phyloP scores from a whole-genome alignment of 192 early-diverging fungal genomes.

The Coemansia sp. region DNA sequence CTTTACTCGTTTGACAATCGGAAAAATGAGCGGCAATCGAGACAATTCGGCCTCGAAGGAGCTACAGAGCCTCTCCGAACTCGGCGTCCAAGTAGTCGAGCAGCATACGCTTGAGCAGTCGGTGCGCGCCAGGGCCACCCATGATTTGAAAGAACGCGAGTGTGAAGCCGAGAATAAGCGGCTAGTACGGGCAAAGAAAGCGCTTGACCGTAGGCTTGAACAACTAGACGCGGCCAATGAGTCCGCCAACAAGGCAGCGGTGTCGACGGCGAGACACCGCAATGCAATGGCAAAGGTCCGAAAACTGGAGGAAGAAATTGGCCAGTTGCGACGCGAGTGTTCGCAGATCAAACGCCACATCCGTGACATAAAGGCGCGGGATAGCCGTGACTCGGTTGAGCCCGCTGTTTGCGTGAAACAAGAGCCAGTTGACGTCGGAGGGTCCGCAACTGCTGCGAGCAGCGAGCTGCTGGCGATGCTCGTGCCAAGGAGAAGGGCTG shows the following conservation, averaged over 20 bases:
- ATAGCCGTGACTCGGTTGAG: not conserved
- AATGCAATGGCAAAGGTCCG: constrained; percentile 27
- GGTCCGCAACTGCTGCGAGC: not conserved
- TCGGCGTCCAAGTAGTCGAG: constrained; percentile 57
- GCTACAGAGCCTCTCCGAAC: constrained; percentile 31
- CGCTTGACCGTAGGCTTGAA: constrained; percentile 19
- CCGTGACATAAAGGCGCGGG: constrained; percentile 12
- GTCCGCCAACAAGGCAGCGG: constrained; percentile 22
- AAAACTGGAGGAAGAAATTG: constrained; percentile 15
- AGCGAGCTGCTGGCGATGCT: not conserved
- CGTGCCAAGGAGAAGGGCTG: constrained; percentile 9
- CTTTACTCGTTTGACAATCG: not conserved
- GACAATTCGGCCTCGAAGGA: constrained; percentile 9
- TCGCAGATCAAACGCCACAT: constrained; percentile 31
- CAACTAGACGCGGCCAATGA: constrained; percentile 26
- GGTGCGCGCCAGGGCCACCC: constrained; percentile 67
- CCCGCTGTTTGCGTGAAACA: not conserved
- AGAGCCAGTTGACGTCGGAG: not conserved
- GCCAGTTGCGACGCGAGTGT: constrained; percentile 33
- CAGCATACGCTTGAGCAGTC: constrained; percentile 66
- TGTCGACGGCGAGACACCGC: constrained; percentile 40
- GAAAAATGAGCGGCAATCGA: not conserved
- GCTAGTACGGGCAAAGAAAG: constrained; percentile 52
- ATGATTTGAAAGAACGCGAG: constrained; percentile 63
- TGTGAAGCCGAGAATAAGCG: constrained; percentile 69